Conservation (phyloP, 352 stramenopile species). For the Globisporangium apiculatum region DNA sequence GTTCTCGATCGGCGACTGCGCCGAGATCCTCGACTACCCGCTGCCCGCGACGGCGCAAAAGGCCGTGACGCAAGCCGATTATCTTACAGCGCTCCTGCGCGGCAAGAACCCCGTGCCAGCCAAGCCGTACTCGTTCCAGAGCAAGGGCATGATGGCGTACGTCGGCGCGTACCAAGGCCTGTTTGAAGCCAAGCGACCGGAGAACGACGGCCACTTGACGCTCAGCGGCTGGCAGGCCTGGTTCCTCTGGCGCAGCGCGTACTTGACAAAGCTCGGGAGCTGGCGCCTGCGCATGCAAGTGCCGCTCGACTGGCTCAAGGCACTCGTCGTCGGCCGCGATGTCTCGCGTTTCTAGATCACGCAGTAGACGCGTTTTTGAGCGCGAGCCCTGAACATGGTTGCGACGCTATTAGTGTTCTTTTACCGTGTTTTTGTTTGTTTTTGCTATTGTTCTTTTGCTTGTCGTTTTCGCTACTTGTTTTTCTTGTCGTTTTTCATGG, state of each 20-base stretch:
- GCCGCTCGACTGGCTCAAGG: constrained; percentile 97
- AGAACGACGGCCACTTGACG: constrained; percentile 37
- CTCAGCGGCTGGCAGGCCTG: constrained; percentile 87
- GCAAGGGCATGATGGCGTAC: constrained; percentile 92
- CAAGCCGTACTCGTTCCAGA: constrained; percentile 64
- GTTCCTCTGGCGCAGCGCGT: constrained; percentile 92
- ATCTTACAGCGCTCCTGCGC: constrained; percentile 48
- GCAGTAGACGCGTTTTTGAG: too few species aligned
- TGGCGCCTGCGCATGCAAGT: constrained; percentile 92
- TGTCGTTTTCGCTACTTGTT: too few species aligned
- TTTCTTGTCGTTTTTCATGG: too few species aligned
- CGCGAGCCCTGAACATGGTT: too few species aligned
- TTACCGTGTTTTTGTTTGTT: too few species aligned
- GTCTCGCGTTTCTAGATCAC: constrained; percentile 92
- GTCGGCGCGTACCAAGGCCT: constrained; percentile 91
- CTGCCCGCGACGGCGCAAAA: constrained; percentile 92
- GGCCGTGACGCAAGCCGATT: constrained; percentile 70
- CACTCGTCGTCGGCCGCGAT: constrained; percentile 94
- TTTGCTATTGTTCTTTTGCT: too few species aligned
- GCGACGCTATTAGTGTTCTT: too few species aligned
- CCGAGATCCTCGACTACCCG: constrained; percentile 75
- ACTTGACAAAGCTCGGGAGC: constrained; percentile 93
- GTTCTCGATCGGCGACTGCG: constrained; percentile 95
- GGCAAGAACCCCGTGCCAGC: constrained; percentile 40
- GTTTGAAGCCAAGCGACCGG: constrained; percentile 54